Base-by-base conservation (phyloP, 352 stramenopile species). In the Globisporangium recalcitrans region DNA sequence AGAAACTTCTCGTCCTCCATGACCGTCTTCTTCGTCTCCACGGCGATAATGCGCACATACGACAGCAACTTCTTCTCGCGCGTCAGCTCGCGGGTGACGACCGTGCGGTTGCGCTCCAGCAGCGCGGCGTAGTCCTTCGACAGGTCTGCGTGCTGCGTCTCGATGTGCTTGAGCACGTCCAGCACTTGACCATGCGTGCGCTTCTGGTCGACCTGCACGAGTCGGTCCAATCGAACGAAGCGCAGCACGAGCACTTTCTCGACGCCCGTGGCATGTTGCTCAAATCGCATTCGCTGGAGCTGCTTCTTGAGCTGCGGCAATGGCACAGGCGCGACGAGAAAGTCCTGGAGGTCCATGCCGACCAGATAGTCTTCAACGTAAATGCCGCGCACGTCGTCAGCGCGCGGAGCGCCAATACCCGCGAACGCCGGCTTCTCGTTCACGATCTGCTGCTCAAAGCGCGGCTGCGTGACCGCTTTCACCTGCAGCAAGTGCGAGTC, bases 361-460 rank as follows among this genome's bases (percentile, higher is more conserved):
- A 96, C 83, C 16, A 99, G 90, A 66, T 98, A 98, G 42, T 98
- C 85, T 27, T 88, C 83, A 61, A 97, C 79, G 19, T 88, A 79
- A 57, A 99, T 91, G 46, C 98, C 85, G 21, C 82, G 84, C 58
- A 98, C 90, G 19, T 74, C 75, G 32, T 85, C 70, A 24, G 63
- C 61, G 4, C 79, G 73, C 40, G 48, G 46, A 24, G 48, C 34
- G 19, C 40, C 27, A n/a, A 79, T 64, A 42, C 38, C 29, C 21
- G 56, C 57, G 34, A 66, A 54, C 3, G 46, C 47, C 19, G 38
- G 38, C 16, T 58, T 34, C 4, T 59, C 55, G n/a, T 69, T 58
- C 5, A 70, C 62, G 8, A 80, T 38, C 44, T 72, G 71, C 34
- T 81, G 68, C 21, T 64, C 32, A 47, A 82, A 71, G 32, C 76